These are phyloP conservation scores for Castanea crenata DNA, from an alignment of 306 rosid species.

Conservation along the genomic window DNA sequence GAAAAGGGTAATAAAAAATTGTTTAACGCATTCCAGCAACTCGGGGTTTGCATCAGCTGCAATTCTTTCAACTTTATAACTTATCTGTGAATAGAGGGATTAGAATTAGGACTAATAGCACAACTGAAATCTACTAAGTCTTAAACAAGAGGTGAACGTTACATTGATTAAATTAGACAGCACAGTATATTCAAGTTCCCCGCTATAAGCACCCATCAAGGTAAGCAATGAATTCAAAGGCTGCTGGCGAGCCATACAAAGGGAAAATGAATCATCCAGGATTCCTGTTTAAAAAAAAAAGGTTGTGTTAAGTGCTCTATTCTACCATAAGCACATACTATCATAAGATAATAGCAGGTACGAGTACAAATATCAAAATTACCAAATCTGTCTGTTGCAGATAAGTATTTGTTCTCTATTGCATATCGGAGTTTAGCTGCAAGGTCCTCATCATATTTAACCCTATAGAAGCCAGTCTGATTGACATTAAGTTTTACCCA, in stretches of 20 bases:
- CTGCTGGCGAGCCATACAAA: conserved; percentile 72
- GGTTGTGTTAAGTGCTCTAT: conserved; percentile 17
- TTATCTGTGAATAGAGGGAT: conserved; percentile 47
- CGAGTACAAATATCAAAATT: conserved; percentile 25
- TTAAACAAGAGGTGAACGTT: conserved; percentile 30
- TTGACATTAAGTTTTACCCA: conserved; percentile 93
- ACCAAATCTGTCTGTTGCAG: conserved; percentile 87
- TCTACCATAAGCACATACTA: neutral
- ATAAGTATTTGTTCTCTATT: conserved; percentile 57
- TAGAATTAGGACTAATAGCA: conserved; percentile 28
- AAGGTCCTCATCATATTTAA: conserved; percentile 79
- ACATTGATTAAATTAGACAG: conserved; percentile 77
- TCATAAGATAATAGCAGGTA: neutral
- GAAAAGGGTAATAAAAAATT: conserved; percentile 58
- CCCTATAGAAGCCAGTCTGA: conserved; percentile 95
- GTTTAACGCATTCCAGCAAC: conserved; percentile 46
- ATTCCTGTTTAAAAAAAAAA: conserved; percentile 54
- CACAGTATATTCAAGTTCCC: conserved; percentile 82
- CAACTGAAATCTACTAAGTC: conserved; percentile 13
- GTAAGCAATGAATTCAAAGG: conserved; percentile 66
- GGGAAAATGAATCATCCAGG: conserved; percentile 84
- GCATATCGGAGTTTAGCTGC: conserved; percentile 72
- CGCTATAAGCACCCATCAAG: conserved; percentile 76
- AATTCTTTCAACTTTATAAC: conserved; percentile 50
- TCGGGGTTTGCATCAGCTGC: conserved; percentile 83